Base-by-base conservation (phyloP, 208 protist genomes). In the Histomonas meleagridis region DNA sequence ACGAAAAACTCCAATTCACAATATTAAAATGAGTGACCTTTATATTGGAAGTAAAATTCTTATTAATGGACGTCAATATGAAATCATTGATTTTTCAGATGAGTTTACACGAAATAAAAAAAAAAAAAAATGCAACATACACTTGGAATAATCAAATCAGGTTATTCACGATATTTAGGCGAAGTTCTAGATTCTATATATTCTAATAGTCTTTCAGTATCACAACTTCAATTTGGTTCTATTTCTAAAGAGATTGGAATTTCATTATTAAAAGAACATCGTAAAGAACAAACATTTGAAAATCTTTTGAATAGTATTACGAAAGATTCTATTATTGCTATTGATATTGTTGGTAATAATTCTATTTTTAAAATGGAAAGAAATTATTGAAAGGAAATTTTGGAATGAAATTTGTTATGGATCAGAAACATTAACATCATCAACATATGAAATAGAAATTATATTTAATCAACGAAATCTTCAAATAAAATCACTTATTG, bases 351-450 rank as follows among this genome's bases (percentile, higher is more conserved):
- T 51, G 55, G 55, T 32, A 32, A 14, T 69, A 65, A 91, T 49
- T 48, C 86, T 16, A 91, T 91, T 46, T 18, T 35, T 9, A n/a
- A 65, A 60, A 91, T 91, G 86, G 86, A 48, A 53, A 21, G 16
- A 65, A 62, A 49, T 91, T 23, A 91, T 91, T 60, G 86, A 91
- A 48, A 51, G 55, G 69, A 26, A 91, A 91, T 62, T 60, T 65
- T 70, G 86, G 53, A n/a, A n/a, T n/a, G n/a, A n/a, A n/a, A n/a
- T n/a, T n/a, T n/a, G n/a, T 1, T 53, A 91, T 91, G 86, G 86
- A 18, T 69, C 53, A 51, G 86, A 91, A 18, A 69, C 86, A 35
- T 53, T 53, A 91, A 32, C 28, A 91, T 69, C 53, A n/a, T 48
- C 86, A n/a, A 53, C 62, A 35, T 12, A 53, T 5, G 86, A 91